Conservation (phyloP, 257 asterid species). For the Forsythia suspensa region DNA sequence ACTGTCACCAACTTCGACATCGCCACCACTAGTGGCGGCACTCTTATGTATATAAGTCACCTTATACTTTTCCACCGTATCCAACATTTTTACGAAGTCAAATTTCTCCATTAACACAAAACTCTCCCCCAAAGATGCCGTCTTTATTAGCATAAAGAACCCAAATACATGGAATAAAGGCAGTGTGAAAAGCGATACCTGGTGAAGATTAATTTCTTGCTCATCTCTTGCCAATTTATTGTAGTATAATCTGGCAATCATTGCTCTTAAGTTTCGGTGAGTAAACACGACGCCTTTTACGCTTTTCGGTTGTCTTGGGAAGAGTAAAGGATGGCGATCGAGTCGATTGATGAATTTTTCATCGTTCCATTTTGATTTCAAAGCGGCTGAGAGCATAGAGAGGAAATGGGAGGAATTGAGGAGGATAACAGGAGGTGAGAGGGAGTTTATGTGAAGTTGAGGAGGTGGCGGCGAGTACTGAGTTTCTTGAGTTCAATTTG, state of each 20-base stretch:
- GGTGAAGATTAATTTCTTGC: slow-evolving; percentile 4
- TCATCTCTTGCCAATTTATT: neutral
- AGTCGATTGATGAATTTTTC: slow-evolving; percentile 46
- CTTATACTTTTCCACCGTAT: slow-evolving; percentile 59
- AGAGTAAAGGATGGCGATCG: slow-evolving; percentile 80
- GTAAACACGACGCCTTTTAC: slow-evolving; percentile 75
- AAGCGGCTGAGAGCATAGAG: slow-evolving; percentile 38
- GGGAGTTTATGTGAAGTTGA: slow-evolving; percentile 37
- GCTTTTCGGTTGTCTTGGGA: slow-evolving; percentile 87
- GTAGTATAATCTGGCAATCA: slow-evolving; percentile 40
- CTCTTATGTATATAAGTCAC: slow-evolving; percentile 65
- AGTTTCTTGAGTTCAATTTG: slow-evolving; percentile 55
- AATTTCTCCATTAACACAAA: slow-evolving; percentile 58
- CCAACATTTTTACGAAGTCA: slow-evolving; percentile 73
- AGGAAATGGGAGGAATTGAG: slow-evolving; percentile 57
- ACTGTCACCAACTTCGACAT: slow-evolving; percentile 68
- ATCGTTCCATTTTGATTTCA: neutral
- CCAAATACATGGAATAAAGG: slow-evolving; percentile 93
- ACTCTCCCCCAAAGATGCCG: slow-evolving; percentile 66
- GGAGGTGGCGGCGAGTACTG: slow-evolving; percentile 52
- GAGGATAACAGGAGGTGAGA: slow-evolving; percentile 28
- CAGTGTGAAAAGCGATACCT: slow-evolving; percentile 54
- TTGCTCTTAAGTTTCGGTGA: slow-evolving; percentile 70
- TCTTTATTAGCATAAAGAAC: slow-evolving; percentile 66
- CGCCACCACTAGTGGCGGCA: slow-evolving; percentile 91